Evolutionary conservation across 257 asterid species (phyloP), one percentile per base, ranked within the genome.

Genomic region (Forsythia viridissima): DNA sequence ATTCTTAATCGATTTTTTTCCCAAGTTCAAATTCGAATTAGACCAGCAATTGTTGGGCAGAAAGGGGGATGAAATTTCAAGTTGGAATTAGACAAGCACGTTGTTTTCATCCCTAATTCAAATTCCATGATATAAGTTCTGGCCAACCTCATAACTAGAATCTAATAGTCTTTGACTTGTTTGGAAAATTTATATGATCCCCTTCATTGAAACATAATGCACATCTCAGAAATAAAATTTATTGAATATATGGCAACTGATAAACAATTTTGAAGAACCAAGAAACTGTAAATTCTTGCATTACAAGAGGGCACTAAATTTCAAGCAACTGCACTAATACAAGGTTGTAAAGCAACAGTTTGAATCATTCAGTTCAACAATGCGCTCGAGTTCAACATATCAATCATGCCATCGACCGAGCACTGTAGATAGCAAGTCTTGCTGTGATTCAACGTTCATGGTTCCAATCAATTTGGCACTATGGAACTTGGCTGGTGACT

Each of bases 401-500:
- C 34, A 30, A 30, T 30, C 34, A 30, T 30, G 34, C 34, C 34
- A 30, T 30, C 1, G 34, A 30, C 34, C 34, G 34, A 30, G 34
- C 34, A 30, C 13, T 48, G n/a, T 15, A 13, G 57, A 48, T n/a
- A 48, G 52, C 52, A 44, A 12, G 52, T 44, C 52, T 11, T 44
- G 13, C 52, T 48, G 57, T 0, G n/a, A 15, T 48, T 48, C 20
- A 30, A 63, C 7, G 3, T 30, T 21, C 70, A 24, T 3, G 18
- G 70, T 3, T 15, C 34, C 59, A 7, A 55, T 81, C 79, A 86
- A 66, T 84, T 81, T 51, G 83, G 85, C 75, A 78, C 38, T 6
- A 39, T 42, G 40, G 91, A 79, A 76, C 80, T 83, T 20, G 83
- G 55, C 57, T 81, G 82, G 70, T 65, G 63, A 4, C 76, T 68